Base-by-base conservation (phyloP, 176 grass and related monocot genomes). In the Carex myosuroides region DNA sequence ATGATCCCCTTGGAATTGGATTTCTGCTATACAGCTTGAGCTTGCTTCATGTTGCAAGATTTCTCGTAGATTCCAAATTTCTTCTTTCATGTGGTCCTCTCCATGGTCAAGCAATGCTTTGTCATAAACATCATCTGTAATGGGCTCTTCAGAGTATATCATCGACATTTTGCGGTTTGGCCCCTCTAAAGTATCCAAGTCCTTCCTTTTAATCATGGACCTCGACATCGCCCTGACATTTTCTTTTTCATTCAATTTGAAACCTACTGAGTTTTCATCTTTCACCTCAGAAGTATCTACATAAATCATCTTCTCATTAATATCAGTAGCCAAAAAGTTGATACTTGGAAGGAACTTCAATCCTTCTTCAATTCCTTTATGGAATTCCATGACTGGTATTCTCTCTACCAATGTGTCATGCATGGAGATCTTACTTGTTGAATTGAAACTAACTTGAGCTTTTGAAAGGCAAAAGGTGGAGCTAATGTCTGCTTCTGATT, bases 81-180 rank as follows among this genome's bases (percentile, higher is more conserved):
- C 85, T 32, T 73, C 3, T 5, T 68, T 72, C 21, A 72, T 46
- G 39, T 21, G 69, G 18, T 72, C 72, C 35, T 89, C 59, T 60
- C 57, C 79, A 57, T 54, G 85, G 5, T 90, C 83, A 55, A 95
- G 87, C 48, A 92, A 60, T 60, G 78, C 87, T 14, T 26, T 26
- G 26, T 90, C 78, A 63, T 78, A 85, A 20, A 90, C 85, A 41
- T 91, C 76, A 67, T 89, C 32, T 13, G 4, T 67, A 39, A 79
- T 68, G 1, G 80, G 67, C 44, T 79, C 72, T 46, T 91, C 66
- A 5, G 21, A 82, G 35, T 57, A 89, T 81, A 86, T 10, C 35
- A 89, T 85, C 26, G 88, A 85, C 41, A 89, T 85, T 73, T 92
- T 95, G 10, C 53, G 84, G n/a, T 71, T 92, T 68, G 85, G 86